A percentile compares a stretch with the other conserved stretches of the same genome.
phyloP scores from a whole-genome alignment of 495 filamentous ascomycete species.

The Penicillium lividum region DNA sequence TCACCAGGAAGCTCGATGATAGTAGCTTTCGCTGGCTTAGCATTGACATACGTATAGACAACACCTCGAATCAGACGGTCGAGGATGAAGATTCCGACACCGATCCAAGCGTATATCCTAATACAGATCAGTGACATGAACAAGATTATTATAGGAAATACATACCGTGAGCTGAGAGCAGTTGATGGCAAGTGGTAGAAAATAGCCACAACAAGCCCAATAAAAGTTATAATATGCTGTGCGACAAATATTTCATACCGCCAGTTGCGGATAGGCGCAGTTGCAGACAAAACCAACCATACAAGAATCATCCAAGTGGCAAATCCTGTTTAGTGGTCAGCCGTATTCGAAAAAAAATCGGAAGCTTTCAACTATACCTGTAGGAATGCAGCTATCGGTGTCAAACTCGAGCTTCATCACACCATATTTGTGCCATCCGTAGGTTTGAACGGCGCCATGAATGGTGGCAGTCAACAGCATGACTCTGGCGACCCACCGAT shows the following conservation, averaged over 20 bases:
- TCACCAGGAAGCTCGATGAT: conserved; percentile 2
- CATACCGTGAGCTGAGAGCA: conserved; percentile 13
- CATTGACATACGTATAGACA: conserved; percentile 9
- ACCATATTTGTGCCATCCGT: conserved; percentile 11
- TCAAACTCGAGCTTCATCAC: conserved; percentile 14
- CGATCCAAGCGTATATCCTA: conserved; percentile 16
- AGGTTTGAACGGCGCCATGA: conserved; percentile 10
- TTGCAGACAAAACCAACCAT: conserved; percentile 3
- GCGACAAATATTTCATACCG: conserved; percentile 9
- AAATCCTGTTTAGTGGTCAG: conserved; percentile 5
- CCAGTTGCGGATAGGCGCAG: conserved; percentile 10
- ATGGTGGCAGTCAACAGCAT: conserved; percentile 14
- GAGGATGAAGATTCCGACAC: conserved; percentile 13
- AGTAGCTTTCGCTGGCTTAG: not conserved
- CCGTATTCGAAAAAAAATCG: no score
- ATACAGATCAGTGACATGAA: not conserved
- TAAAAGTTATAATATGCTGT: conserved; percentile 9
- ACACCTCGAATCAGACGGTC: conserved; percentile 9
- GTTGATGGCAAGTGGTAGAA: conserved; percentile 14
- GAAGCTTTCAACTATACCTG: not conserved
- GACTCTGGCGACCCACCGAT: conserved; percentile 16
- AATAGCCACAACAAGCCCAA: conserved; percentile 7
- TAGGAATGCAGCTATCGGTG: conserved; percentile 12
- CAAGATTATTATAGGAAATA: not conserved
- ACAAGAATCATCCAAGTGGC: conserved; percentile 13